These are phyloP conservation scores for Globisporangium nodosum DNA, from an alignment of 352 stramenopile species.

Conservation along the genomic window DNA sequence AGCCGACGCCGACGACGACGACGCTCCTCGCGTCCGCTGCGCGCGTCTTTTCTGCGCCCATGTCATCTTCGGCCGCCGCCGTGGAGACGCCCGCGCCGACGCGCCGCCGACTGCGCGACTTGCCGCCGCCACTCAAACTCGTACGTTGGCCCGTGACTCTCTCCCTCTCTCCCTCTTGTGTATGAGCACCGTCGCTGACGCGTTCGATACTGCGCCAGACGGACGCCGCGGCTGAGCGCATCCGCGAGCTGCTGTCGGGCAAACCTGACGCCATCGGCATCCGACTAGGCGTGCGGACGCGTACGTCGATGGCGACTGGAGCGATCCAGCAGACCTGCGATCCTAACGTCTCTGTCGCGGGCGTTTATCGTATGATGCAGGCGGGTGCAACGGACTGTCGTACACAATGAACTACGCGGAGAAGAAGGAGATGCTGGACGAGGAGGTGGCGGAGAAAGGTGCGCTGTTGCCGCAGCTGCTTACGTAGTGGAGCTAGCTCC, in stretches of 20 bases:
- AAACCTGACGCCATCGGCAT: constrained; percentile 93
- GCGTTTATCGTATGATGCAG: constrained; percentile 16
- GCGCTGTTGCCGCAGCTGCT: not conserved
- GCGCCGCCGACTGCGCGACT: constrained; percentile 54
- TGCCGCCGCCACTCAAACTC: constrained; percentile 71
- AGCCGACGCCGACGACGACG: not conserved
- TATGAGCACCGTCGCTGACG: not conserved
- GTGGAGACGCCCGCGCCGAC: constrained; percentile 27
- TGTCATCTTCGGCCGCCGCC: constrained; percentile 32
- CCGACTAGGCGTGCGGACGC: constrained; percentile 92
- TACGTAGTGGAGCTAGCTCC: not conserved
- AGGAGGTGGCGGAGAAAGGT: constrained; percentile 91
- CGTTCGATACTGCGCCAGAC: constrained; percentile 33
- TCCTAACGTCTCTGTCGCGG: not conserved
- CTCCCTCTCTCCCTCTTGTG: not conserved
- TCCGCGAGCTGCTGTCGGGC: constrained; percentile 77
- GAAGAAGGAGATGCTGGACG: constrained; percentile 92
- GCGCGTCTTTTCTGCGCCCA: constrained; percentile 5
- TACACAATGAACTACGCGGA: constrained; percentile 99
- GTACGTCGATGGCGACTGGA: constrained; percentile 32
- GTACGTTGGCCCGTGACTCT: constrained; percentile 20
- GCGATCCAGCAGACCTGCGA: not conserved
- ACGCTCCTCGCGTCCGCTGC: not conserved
- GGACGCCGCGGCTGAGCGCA: constrained; percentile 80
- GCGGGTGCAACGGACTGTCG: constrained; percentile 97